phyloP scores from a whole-genome alignment of 1,139 yeast species.

The Pichia sp. region DNA sequence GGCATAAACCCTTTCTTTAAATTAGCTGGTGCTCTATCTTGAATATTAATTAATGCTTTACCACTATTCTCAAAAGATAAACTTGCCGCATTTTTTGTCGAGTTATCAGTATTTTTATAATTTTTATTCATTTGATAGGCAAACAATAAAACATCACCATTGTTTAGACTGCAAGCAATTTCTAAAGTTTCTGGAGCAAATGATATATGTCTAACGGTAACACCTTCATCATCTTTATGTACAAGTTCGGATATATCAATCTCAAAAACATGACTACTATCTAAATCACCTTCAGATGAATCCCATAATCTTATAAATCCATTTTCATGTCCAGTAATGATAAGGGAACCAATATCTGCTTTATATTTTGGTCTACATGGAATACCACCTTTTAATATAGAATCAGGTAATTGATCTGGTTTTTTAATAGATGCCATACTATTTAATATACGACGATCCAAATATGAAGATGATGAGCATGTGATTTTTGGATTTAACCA shows the following conservation, averaged over 20 bases:
- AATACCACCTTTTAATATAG: conserved; percentile 70
- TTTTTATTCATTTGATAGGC: conserved; percentile 50
- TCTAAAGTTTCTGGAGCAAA: conserved; percentile 78
- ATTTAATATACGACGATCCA: conserved; percentile 33
- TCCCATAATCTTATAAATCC: conserved; percentile 80
- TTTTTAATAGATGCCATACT: conserved; percentile 25
- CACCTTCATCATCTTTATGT: conserved; percentile 33
- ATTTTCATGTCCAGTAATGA: conserved; percentile 72
- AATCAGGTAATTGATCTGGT: conserved; percentile 24
- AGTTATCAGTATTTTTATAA: conserved; percentile 26
- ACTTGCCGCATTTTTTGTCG: conserved; percentile 26
- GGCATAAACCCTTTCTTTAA: conserved; percentile 69
- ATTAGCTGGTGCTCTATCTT: conserved; percentile 37
- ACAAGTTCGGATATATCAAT: conserved; percentile 45
- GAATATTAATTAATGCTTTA: conserved; percentile 31
- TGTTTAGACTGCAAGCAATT: conserved; percentile 57
- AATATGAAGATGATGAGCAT: conserved; percentile 41
- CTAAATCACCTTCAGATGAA: conserved; percentile 69
- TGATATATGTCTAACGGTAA: conserved; percentile 53
- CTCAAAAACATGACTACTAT: conserved; percentile 54
- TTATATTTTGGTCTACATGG: conserved; percentile 58
- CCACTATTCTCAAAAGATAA: conserved; percentile 33
- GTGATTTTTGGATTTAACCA: conserved; percentile 76
- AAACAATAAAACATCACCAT: conserved; percentile 73
- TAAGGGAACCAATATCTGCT: conserved; percentile 44